A percentile compares a stretch with the other conserved stretches of the same genome.
These are phyloP conservation scores for Solanum okadae DNA, from an alignment of 257 asterid species.

Conservation along the genomic window DNA sequence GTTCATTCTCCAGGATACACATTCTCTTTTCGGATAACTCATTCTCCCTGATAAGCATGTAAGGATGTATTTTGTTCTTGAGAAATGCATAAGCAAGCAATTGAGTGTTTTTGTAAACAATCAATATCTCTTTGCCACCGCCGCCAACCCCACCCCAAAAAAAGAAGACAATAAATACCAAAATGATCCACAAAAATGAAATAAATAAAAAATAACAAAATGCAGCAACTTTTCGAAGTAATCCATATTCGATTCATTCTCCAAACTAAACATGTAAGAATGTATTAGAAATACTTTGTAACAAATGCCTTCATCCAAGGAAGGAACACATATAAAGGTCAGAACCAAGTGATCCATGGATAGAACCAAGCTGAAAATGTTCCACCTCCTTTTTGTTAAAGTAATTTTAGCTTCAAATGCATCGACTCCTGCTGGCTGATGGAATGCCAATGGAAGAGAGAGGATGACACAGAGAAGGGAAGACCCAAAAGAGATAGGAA, in stretches of 20 bases:
- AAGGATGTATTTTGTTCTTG: conserved; percentile 8
- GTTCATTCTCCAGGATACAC: not conserved
- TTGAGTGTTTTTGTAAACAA: not conserved
- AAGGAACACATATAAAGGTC: not conserved
- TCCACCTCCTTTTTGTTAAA: not conserved
- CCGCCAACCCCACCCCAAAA: not conserved
- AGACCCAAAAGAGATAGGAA: not conserved
- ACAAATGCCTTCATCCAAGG: not conserved
- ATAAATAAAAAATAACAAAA: not conserved
- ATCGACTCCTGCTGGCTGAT: not conserved
- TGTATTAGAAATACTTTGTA: not conserved
- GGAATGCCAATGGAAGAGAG: not conserved
- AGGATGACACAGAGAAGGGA: not conserved
- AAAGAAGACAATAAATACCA: not conserved
- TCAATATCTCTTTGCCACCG: not conserved
- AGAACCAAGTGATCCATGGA: not conserved
- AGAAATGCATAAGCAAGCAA: not conserved
- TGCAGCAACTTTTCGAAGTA: not conserved
- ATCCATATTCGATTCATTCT: not conserved
- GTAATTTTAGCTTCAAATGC: not conserved
- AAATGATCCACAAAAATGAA: not conserved
- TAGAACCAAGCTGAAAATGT: not conserved
- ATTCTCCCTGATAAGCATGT: not conserved
- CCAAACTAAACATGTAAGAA: not conserved
- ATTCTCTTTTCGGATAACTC: not conserved